Base-by-base conservation (phyloP, 73 alveolate genomes). In the Paramecium sexaurelia region DNA sequence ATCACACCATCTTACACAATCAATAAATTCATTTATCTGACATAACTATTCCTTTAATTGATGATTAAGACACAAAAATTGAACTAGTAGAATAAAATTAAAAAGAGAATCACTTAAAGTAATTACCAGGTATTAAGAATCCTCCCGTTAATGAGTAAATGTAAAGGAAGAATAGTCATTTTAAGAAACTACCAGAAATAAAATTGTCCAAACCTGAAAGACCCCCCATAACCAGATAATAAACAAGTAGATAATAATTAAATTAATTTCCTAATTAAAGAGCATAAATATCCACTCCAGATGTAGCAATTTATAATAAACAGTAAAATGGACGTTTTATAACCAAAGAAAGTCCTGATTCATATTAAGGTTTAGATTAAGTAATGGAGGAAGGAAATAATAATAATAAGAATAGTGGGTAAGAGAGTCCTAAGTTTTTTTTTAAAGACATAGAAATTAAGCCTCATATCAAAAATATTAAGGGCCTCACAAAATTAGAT, bases 1-100 rank as follows among this genome's bases (percentile, higher is more conserved):
- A 97, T 7, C 99, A 96, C 84, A 96, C 99, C 10, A 56, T 96
- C 33, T 91, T 96, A 33, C 99, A 96, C 89, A 86, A 86, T 39
- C 22, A 86, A 17, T 6, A 73, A 19, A 73, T 73, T n/a, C 33
- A 73, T 9, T 20, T 73, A 17, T 32, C 55, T 32, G 87, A 73
- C 19, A 41, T 17, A 13, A 73, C 87, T 33, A 73, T 73, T 4
- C 87, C 87, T 33, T 35, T 73, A 15, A 32, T 73, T 20, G 87
- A 73, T 17, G 87, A 73, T 20, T n/a, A 35, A n/a, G 83, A 66
- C 24, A 22, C 26, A 29, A 32, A 32, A 66, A 45, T 19, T 6
- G 43, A 29, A 22, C 6, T 29, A 66, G 10, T 19, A 73, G 55
- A 73, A 17, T 9, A 73, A 10, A 73, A 61, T 17, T 41, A 61